phyloP scores from a whole-genome alignment of 2,329 filamentous ascomycete species.

The Fusarium nodosum region DNA sequence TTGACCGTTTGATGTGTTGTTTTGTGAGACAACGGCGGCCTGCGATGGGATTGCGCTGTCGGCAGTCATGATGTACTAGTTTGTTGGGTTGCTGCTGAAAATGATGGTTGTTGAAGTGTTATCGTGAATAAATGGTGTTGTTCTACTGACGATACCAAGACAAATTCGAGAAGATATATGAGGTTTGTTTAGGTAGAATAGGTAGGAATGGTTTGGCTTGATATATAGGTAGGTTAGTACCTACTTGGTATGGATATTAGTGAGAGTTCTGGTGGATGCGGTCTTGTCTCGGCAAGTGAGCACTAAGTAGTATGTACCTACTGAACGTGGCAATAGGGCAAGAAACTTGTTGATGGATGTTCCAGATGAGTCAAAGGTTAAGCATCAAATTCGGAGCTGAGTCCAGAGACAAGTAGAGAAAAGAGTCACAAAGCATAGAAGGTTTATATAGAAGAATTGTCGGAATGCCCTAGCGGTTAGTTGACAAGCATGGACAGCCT shows the following conservation, averaged over 20 bases:
- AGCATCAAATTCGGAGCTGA: constrained; percentile 8
- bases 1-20: constrained; percentile 49
- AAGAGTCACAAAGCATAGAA: neutral
- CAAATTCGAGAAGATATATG: neutral
- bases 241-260: constrained; percentile 3
- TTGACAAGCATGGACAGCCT: constrained; percentile 17
- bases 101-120: neutral
- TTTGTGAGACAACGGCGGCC: constrained; percentile 39
- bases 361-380: constrained; percentile 23
- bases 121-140: neutral
- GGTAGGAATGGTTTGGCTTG: neutral
- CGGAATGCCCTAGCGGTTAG: constrained; percentile 5
- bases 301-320: neutral
- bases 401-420: constrained; percentile 7
- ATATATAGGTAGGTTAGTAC: too few species aligned
- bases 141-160: neutral
- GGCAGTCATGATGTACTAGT: constrained; percentile 48
- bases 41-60: constrained; percentile 42
- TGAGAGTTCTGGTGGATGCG: constrained; percentile 21
- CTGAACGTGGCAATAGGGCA: constrained; percentile 22
- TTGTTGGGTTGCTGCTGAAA: constrained; percentile 7
- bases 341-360: constrained; percentile 14
- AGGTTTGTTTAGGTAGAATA: neutral
- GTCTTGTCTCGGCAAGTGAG: constrained; percentile 29
- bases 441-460: constrained; percentile 36